phyloP scores from a whole-genome alignment of 805 yeast species.

The Saccharomycopsis sp. region DNA sequence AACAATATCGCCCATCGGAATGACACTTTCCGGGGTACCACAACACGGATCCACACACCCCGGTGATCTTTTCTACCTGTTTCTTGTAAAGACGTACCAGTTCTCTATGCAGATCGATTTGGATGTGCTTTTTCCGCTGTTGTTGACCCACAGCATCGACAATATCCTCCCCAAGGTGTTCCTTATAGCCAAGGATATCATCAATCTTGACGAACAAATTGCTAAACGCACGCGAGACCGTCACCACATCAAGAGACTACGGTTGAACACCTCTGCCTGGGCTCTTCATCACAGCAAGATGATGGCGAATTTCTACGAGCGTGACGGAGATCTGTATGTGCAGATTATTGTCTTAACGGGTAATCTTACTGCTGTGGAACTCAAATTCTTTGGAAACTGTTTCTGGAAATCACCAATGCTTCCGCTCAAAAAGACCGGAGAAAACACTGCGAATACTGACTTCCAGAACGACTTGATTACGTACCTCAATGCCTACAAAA shows the following conservation, averaged over 20 bases:
- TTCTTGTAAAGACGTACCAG: constrained; percentile 30
- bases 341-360: constrained; percentile 38
- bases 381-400: constrained; percentile 37
- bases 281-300: constrained; percentile 42
- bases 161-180: constrained; percentile 26
- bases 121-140: constrained; percentile 29
- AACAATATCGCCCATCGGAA: too few relatives aligned
- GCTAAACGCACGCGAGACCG: not conserved
- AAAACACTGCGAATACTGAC: constrained; percentile 18
- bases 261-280: constrained; percentile 30
- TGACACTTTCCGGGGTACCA: too few relatives aligned
- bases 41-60: too few relatives aligned
- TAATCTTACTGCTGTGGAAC: constrained; percentile 35
- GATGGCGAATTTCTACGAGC: constrained; percentile 35
- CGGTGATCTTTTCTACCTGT: not conserved
- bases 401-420: constrained; percentile 37
- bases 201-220: constrained; percentile 8
- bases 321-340: constrained; percentile 18
- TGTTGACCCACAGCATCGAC: constrained; percentile 22
- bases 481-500: constrained; percentile 30
- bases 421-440: constrained; percentile 16
- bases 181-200: constrained; percentile 19
- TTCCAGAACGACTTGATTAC: constrained; percentile 30
- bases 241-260: constrained; percentile 16
- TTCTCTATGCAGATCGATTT: constrained; percentile 37